A percentile compares a stretch with the other conserved stretches of the same genome.
Conservation (phyloP, 148 eudicot species). For the Dysphania ambrosioides region DNA sequence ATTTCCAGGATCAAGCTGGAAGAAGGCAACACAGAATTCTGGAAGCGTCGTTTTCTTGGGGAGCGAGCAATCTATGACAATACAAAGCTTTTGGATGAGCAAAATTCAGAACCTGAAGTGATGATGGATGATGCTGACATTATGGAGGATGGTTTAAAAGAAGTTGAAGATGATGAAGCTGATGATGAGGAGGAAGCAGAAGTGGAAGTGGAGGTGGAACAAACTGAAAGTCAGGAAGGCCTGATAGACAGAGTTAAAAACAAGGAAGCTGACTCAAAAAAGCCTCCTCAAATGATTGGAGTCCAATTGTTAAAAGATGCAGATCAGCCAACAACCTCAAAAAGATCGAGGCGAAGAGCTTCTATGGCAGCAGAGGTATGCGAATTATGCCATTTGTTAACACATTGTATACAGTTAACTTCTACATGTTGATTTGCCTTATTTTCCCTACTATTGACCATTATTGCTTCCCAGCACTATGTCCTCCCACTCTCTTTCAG, state of each 20-base stretch:
- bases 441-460: not conserved
- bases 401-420: not conserved
- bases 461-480: not conserved
- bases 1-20: conserved; percentile 83
- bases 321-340: conserved; percentile 52
- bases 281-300: conserved; percentile 94
- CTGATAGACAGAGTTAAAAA: conserved; percentile 57
- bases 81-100: conserved; percentile 40
- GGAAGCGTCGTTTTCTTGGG: conserved; percentile 95
- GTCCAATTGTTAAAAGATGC: conserved; percentile 76
- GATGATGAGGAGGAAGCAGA: conserved; percentile 70
- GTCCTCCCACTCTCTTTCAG: too few species aligned
- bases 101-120: conserved; percentile 41
- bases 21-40: conserved; percentile 95
- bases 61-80: conserved; percentile 53
- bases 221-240: conserved; percentile 60
- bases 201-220: conserved; percentile 55
- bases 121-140: conserved; percentile 53
- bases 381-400: conserved; percentile 7
- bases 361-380: conserved; percentile 54
- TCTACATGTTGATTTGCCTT: conserved; percentile 1
- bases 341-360: conserved; percentile 54
- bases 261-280: conserved; percentile 75
- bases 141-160: conserved; percentile 55
- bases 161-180: conserved; percentile 77